Percentiles rank a stretch among this genome's conserved stretches.
Evolutionary conservation across 331 rosid species (phyloP).

Genomic region (Spiraea crenata): DNA sequence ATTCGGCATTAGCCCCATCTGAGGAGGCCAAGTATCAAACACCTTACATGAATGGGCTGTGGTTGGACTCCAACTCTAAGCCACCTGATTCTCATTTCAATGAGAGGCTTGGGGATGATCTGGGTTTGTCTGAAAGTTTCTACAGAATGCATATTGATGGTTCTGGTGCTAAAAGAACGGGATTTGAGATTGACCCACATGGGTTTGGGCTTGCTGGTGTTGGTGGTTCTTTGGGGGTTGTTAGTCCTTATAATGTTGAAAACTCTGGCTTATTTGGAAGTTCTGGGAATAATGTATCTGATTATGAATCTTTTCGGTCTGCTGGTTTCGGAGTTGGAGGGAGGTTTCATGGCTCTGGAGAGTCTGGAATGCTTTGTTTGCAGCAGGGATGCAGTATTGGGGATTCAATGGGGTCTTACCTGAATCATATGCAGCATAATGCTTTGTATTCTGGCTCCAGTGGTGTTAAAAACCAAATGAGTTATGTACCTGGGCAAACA

Average conservation of each 20-base stretch:
- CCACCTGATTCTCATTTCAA: constrained; percentile 11
- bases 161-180: constrained; percentile 25
- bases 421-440: constrained; percentile 23
- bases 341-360: constrained; percentile 12
- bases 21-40: constrained; percentile 23
- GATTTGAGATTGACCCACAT: constrained; percentile 16
- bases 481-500: constrained; percentile 24
- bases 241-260: constrained; percentile 27
- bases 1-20: constrained; percentile 19
- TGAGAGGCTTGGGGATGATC: constrained; percentile 29
- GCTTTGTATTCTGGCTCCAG: constrained; percentile 28
- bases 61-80: constrained; percentile 21
- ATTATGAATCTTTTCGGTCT: constrained; percentile 22
- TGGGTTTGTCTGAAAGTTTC: constrained; percentile 32
- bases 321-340: constrained; percentile 19
- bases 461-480: constrained; percentile 27
- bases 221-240: constrained; percentile 13
- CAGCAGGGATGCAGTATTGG: constrained; percentile 23
- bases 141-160: constrained; percentile 33
- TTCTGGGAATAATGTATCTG: constrained; percentile 10
- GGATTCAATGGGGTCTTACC: constrained; percentile 26
- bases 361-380: constrained; percentile 18
- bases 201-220: constrained; percentile 23
- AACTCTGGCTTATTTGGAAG: constrained; percentile 20
- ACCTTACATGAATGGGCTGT: constrained; percentile 9